Evolutionary conservation across 345 rosid genomes (phyloP).

Genomic region (Conringia planisiliqua): DNA sequence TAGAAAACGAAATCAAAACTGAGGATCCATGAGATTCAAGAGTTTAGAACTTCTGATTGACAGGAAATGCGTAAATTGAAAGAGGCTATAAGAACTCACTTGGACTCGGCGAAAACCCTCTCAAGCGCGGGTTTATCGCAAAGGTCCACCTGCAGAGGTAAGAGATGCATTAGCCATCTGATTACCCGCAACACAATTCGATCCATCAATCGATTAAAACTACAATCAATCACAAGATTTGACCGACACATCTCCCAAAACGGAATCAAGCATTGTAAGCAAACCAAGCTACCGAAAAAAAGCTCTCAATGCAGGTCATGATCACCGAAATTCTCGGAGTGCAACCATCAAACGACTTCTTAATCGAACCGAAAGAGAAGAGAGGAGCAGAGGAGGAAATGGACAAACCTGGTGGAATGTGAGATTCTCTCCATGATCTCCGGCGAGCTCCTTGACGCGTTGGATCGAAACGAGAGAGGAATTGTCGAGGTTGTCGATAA

Average conservation of each 20-base stretch:
- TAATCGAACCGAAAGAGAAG: too few relatives aligned
- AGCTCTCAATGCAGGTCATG: neutral
- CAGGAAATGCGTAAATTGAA: neutral
- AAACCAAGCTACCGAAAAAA: neutral
- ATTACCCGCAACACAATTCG: neutral
- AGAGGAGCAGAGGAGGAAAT: neutral
- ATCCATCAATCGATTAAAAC: neutral
- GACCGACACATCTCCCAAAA: neutral
- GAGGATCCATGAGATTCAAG: constrained; percentile 10
- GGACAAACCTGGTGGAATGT: constrained; percentile 62
- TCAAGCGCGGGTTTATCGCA: constrained; percentile 80
- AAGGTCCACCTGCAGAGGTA: constrained; percentile 70
- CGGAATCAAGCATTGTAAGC: neutral
- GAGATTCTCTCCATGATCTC: constrained; percentile 46
- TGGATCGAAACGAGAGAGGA: constrained; percentile 57
- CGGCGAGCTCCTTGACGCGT: constrained; percentile 74
- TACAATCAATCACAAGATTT: neutral
- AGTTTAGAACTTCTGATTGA: neutral
- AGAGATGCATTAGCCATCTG: constrained; percentile 19
- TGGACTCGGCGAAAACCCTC: constrained; percentile 55
- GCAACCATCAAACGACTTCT: neutral
- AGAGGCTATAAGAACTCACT: constrained; percentile 39
- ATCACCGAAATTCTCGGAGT: neutral
- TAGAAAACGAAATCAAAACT: neutral
- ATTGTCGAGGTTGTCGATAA: constrained; percentile 88